Evolutionary conservation across 352 stramenopile species (phyloP).

Genomic region (Bremia lactucae): DNA sequence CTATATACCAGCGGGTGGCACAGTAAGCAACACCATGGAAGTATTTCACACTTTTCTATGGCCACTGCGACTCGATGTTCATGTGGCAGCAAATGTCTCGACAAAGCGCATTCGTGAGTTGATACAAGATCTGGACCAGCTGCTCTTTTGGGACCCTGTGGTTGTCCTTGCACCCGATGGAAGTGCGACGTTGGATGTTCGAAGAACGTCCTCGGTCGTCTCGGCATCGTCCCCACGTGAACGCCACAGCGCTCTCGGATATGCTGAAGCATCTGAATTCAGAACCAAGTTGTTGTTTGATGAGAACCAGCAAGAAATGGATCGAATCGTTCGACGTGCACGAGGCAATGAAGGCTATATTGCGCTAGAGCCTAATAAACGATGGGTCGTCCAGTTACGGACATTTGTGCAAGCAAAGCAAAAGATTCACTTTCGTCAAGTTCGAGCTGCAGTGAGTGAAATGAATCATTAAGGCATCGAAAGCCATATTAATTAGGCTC

Average conservation of each 20-base stretch:
- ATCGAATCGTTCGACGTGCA: slow-evolving; percentile 35
- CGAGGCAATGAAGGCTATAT: slow-evolving; percentile 42
- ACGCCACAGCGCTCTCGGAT: slow-evolving; percentile 7
- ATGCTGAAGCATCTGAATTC: slow-evolving; percentile 5
- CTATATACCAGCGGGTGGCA: slow-evolving; percentile 50
- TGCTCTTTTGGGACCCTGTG: slow-evolving; percentile 37
- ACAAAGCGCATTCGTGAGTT: slow-evolving; percentile 35
- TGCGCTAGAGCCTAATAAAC: slow-evolving; percentile 29
- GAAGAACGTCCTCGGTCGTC: slow-evolving; percentile 17
- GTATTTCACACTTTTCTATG: slow-evolving; percentile 44
- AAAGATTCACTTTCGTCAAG: slow-evolving; percentile 37
- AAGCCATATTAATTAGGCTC: too few species aligned
- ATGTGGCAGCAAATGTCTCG: slow-evolving; percentile 24
- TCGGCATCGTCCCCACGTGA: slow-evolving; percentile 17
- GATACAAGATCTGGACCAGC: slow-evolving; percentile 48
- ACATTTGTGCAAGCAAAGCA: slow-evolving; percentile 39
- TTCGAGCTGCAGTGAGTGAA: slow-evolving; percentile 29
- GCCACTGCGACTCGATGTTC: slow-evolving; percentile 42
- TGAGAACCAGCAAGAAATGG: slow-evolving; percentile 36
- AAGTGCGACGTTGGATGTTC: slow-evolving; percentile 13
- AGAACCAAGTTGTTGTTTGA: slow-evolving; percentile 32
- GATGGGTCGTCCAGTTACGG: slow-evolving; percentile 50
- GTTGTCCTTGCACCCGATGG: slow-evolving; percentile 16
- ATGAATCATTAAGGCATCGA: background rate
- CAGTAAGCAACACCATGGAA: slow-evolving; percentile 37